Conservation (phyloP, 176 grass and related monocot species). For the Ampelocalamus luodianensis region DNA sequence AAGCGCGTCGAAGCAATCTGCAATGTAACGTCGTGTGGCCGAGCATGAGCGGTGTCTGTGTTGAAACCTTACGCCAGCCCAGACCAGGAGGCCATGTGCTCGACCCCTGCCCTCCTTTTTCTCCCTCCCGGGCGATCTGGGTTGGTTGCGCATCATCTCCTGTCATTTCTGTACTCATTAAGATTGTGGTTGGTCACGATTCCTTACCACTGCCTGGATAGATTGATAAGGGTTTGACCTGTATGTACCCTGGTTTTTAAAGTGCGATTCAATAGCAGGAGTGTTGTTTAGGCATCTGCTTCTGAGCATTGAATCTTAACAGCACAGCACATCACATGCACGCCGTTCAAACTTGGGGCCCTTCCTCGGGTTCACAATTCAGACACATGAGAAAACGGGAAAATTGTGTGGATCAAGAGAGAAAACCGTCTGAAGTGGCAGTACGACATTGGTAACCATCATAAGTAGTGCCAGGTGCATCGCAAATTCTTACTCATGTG, state of each 20-base stretch:
- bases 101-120: neutral
- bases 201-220: neutral
- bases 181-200: conserved; percentile 35
- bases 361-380: neutral
- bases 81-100: conserved; percentile 37
- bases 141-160: conserved; percentile 7
- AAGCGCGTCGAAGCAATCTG: neutral
- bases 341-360: neutral
- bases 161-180: conserved; percentile 27
- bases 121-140: neutral
- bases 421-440: neutral
- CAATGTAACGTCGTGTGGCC: neutral
- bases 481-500: neutral
- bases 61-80: neutral
- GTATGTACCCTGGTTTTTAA: neutral
- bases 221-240: conserved; percentile 35
- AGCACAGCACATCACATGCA: neutral
- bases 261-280: neutral
- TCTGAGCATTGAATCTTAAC: neutral
- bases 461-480: neutral
- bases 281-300: neutral
- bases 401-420: neutral
- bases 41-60: conserved; percentile 16
- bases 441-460: neutral
- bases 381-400: neutral